Evolutionary conservation across 768 basidiomycete species (phyloP).

Genomic region (Kwoniella botswanensis): DNA sequence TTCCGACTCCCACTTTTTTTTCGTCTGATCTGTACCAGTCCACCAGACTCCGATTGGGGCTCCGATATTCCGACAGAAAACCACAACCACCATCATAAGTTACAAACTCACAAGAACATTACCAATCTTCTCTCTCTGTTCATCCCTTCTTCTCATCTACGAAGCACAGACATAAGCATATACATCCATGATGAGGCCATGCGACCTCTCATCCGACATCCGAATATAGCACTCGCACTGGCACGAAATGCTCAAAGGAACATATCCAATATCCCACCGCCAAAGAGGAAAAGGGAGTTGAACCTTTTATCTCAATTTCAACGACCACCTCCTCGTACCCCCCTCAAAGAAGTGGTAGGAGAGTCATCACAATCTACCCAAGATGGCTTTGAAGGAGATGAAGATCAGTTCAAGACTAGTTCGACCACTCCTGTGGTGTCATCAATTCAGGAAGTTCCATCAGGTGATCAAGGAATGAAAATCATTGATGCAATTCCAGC

Average conservation of each 20-base stretch:
- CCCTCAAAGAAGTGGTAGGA: not conserved
- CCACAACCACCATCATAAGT: not conserved
- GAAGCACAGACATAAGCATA: not conserved
- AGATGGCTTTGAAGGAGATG: not conserved
- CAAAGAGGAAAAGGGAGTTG: constrained; percentile 1
- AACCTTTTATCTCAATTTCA: not conserved
- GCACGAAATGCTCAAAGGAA: not conserved
- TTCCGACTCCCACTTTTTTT: not conserved
- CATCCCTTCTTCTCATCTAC: not conserved
- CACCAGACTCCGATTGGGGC: not conserved
- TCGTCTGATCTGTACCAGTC: not conserved
- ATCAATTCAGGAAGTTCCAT: constrained; percentile 51
- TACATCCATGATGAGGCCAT: constrained; percentile 15
- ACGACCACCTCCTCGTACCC: not conserved
- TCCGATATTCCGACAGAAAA: not conserved
- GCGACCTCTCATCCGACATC: not conserved
- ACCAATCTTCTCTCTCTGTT: not conserved
- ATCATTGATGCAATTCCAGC: constrained; percentile 32
- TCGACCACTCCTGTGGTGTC: constrained; percentile 40
- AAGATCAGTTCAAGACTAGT: constrained; percentile 32
- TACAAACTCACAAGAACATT: not conserved
- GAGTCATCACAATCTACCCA: not conserved
- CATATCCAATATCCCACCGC: constrained; percentile 5
- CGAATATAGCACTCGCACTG: constrained; percentile 1
- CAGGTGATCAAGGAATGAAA: constrained; percentile 3